Evolutionary conservation across 768 basidiomycete species (phyloP), one percentile per base, ranked within the genome.

Genomic region (Leccinellum albellum): DNA sequence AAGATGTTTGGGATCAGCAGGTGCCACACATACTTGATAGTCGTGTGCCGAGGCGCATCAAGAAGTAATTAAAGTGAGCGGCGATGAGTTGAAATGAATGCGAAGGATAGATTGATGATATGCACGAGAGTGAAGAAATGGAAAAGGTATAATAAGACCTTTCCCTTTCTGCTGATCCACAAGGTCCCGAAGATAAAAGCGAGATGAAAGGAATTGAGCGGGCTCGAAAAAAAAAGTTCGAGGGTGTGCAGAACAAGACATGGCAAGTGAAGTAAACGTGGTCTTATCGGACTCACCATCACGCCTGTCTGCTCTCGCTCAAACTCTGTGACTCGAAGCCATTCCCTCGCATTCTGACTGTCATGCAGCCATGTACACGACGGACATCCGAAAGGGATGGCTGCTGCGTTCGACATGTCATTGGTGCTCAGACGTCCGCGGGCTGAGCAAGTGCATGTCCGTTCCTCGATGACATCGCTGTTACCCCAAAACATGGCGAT

Each of bases 401-500:
- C 47, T 13, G 56, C 51, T 20, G 58, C 53, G 6, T 44, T 58
- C 9, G 59, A 50, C 24, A 54, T 28, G 42, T 59, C 53, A 53
- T 61, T 6, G n/a, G 24, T n/a, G 58, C 26, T 47, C 29, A 45
- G 28, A 55, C 50, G 17, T 59, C 61, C 64, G 55, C 54, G 62
- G 59, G 54, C 15, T 23, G 62, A 35, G 29, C 61, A 65, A 21
- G 56, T 59, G 56, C 65, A 71, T 20, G 53, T 17, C 35, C 12
- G 58, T 23, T 58, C 45, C 21, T 59, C 50, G 24, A 64, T 51
- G 56, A 62, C 66, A 54, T 69, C 64, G 42, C 64, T 59, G 53
- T 60, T 57, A 54, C 67, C 74, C 89, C 88, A 89, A 61, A 89
- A 82, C 20, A 85, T 58, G 32, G 86, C 85, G 31, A 88, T 75